These are phyloP conservation scores for Ceratocystis colombiana DNA, from an alignment of 2,329 filamentous ascomycete species.

Conservation along the genomic window DNA sequence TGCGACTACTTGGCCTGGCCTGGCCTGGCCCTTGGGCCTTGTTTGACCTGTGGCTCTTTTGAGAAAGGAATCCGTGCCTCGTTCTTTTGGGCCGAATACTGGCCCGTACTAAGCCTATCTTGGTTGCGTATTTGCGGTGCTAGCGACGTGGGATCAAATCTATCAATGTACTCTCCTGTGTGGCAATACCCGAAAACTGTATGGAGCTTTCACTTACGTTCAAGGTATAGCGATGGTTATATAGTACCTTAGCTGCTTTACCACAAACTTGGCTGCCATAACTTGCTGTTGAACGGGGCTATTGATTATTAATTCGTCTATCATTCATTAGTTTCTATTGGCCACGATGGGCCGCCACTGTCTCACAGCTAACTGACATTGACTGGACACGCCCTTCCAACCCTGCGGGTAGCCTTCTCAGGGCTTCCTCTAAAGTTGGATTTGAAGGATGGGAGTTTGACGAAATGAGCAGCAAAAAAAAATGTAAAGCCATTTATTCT, in stretches of 20 bases:
- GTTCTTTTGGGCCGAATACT: constrained; percentile 9
- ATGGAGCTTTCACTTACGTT: not conserved
- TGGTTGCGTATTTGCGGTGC: constrained; percentile 6
- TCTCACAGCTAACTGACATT: not conserved
- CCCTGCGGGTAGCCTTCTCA: not conserved
- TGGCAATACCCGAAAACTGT: not conserved
- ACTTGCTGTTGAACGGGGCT: not conserved
- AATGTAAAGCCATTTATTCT: not conserved
- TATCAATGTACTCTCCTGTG: not conserved
- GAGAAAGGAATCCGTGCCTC: constrained; percentile 1
- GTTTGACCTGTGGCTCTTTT: not conserved
- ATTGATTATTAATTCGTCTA: not conserved
- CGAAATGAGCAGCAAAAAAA: not conserved
- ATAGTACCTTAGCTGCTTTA: not conserved
- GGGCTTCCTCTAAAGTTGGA: not conserved
- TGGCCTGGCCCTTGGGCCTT: not conserved
- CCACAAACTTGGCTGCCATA: not conserved
- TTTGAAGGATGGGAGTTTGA: not conserved
- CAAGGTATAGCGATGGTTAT: not conserved
- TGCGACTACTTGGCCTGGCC: not conserved
- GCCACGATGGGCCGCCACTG: not conserved
- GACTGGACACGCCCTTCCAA: not conserved
- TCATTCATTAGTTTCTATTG: not conserved
- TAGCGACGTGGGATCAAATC: not conserved
- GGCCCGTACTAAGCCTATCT: constrained; percentile 14